Percentiles rank a stretch among this genome's conserved stretches.
phyloP scores from a whole-genome alignment of 257 asterid species.

The Solanum lycopersicoides region DNA sequence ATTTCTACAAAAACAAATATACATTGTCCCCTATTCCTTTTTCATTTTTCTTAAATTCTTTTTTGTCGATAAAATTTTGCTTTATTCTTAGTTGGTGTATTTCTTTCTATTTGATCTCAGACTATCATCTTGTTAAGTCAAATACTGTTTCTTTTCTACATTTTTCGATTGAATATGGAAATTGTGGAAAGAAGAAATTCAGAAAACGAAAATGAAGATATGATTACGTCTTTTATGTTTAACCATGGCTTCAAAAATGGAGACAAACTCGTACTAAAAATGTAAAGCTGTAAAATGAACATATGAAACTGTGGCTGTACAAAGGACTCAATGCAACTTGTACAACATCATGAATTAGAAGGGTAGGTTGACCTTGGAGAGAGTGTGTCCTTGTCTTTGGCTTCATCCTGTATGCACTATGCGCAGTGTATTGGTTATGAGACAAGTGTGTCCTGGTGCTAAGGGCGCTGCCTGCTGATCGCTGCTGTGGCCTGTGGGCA shows the following conservation, averaged over 20 bases:
- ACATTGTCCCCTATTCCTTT: neutral
- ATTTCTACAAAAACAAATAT: neutral
- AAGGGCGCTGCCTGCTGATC: neutral
- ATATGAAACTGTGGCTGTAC: neutral
- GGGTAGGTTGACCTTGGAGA: neutral
- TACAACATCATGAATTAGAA: neutral
- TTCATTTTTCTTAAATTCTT: neutral
- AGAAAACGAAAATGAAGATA: neutral
- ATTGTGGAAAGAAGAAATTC: neutral
- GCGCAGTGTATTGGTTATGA: neutral
- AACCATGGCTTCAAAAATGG: neutral
- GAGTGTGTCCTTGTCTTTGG: neutral
- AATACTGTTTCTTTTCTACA: neutral
- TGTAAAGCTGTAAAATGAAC: neutral
- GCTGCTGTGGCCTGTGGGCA: neutral
- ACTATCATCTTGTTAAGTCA: neutral
- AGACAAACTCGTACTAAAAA: neutral
- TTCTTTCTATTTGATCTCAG: neutral
- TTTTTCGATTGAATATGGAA: neutral
- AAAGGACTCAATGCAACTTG: neutral
- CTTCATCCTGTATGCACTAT: neutral
- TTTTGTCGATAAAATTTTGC: neutral
- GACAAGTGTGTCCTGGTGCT: neutral
- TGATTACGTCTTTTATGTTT: neutral
- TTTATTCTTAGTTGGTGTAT: neutral